These are phyloP conservation scores for Nakazawaea laoshanensis DNA, from an alignment of 805 yeast genomes.

Conservation along the genomic window DNA sequence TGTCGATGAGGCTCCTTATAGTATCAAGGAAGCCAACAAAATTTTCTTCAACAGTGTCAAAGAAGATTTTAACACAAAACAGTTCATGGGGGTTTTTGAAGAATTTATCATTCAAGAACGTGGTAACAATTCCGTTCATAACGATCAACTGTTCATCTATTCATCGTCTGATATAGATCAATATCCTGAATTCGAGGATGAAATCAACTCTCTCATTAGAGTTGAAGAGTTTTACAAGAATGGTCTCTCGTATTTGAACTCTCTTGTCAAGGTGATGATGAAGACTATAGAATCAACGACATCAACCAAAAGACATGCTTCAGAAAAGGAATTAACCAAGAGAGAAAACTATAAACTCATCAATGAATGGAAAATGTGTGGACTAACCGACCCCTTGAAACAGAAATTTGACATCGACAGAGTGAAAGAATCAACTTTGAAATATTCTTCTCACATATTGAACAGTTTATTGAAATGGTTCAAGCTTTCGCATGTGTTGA, in stretches of 20 bases:
- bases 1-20: conserved; percentile 48
- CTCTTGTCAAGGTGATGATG: conserved; percentile 55
- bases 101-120: conserved; percentile 66
- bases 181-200: conserved; percentile 27
- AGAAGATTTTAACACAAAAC: conserved; percentile 59
- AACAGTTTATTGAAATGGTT: conserved; percentile 64
- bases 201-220: conserved; percentile 35
- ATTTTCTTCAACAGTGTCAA: conserved; percentile 54
- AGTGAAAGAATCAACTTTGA: conserved; percentile 55
- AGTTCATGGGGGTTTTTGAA: conserved; percentile 66
- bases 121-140: conserved; percentile 29
- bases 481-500: conserved; percentile 66
- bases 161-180: conserved; percentile 19
- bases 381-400: conserved; percentile 15
- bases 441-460: conserved; percentile 48
- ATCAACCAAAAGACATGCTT: conserved; percentile 15
- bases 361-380: conserved; percentile 2
- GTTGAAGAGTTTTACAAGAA: conserved; percentile 53
- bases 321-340: conserved; percentile 13
- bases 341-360: conserved; percentile 16
- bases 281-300: conserved; percentile 53
- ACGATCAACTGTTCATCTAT: conserved; percentile 13
- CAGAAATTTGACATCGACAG: conserved; percentile 46
- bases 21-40: conserved; percentile 72
- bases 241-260: conserved; percentile 47